Conservation (phyloP, 352 stramenopile species). For the Blastocystis sp. region DNA sequence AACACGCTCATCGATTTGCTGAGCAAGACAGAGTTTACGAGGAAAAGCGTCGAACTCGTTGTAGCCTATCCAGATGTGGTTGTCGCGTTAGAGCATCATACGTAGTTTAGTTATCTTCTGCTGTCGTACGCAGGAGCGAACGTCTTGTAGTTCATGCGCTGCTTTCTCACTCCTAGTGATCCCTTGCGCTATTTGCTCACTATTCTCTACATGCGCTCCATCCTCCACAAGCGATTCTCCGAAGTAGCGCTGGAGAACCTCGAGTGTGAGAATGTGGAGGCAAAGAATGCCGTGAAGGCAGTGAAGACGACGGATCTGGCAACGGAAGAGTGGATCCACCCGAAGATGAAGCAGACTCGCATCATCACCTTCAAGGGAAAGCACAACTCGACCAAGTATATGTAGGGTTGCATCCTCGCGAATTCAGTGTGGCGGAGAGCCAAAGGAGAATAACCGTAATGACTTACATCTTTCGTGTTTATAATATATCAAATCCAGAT, state of each 20-base stretch:
- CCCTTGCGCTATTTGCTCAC: conserved; percentile 56
- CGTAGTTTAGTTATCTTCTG: conserved; percentile 62
- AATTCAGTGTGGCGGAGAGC: background rate
- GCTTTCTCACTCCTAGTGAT: conserved; percentile 1
- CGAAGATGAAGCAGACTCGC: conserved; percentile 45
- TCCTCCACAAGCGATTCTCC: conserved; percentile 24
- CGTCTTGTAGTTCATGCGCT: conserved; percentile 4
- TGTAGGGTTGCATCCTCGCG: background rate
- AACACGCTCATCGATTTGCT: conserved; percentile 43
- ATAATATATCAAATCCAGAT: conserved; percentile 34
- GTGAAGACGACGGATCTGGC: conserved; percentile 17
- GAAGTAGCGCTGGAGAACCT: conserved; percentile 47
- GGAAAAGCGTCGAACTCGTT: conserved; percentile 2
- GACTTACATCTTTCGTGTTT: conserved; percentile 56
- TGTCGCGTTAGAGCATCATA: background rate
- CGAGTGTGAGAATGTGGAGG: background rate
- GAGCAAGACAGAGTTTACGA: conserved; percentile 9
- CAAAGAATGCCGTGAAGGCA: conserved; percentile 24
- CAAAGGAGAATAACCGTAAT: background rate
- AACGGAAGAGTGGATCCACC: conserved; percentile 39
- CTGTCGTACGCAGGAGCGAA: conserved; percentile 26
- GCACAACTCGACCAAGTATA: conserved; percentile 53
- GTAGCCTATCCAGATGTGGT: conserved; percentile 26
- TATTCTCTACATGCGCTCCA: conserved; percentile 24
- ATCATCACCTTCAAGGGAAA: conserved; percentile 67